phyloP scores from a whole-genome alignment of 305 asterid species.

The Fraxinus paxiana region DNA sequence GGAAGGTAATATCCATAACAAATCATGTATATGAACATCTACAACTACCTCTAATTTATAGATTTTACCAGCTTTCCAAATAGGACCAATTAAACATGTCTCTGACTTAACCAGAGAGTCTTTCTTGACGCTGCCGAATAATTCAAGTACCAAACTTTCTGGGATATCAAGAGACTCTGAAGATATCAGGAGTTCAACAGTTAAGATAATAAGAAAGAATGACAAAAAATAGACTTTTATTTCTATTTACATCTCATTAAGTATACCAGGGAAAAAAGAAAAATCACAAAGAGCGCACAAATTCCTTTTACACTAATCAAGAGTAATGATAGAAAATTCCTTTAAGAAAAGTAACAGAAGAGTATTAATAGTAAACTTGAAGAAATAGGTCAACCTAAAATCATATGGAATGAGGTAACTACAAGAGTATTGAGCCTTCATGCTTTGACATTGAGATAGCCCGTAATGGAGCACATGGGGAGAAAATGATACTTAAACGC shows the following conservation, averaged over 20 bases:
- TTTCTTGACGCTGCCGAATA: slow-evolving; percentile 65
- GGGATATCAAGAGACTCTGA: slow-evolving; percentile 74
- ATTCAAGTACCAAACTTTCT: slow-evolving; percentile 77
- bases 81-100: slow-evolving; percentile 39
- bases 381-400: neutral
- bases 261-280: neutral
- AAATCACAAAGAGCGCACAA: neutral
- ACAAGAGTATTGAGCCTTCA: neutral
- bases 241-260: slow-evolving; percentile 5
- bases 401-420: neutral
- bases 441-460: neutral
- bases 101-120: slow-evolving; percentile 51
- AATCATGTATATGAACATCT: slow-evolving; percentile 80
- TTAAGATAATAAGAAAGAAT: slow-evolving; percentile 10
- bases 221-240: neutral
- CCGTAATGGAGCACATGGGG: neutral
- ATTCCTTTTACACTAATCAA: neutral
- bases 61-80: slow-evolving; percentile 68
- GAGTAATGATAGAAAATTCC: neutral
- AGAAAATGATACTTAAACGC: neutral
- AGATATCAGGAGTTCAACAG: slow-evolving; percentile 30
- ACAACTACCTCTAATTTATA: slow-evolving; percentile 78
- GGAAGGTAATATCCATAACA: slow-evolving; percentile 82
- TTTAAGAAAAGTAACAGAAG: neutral
- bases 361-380: neutral